Conservation (phyloP, 257 asterid genomes). For the Jacaranda mimosifolia region DNA sequence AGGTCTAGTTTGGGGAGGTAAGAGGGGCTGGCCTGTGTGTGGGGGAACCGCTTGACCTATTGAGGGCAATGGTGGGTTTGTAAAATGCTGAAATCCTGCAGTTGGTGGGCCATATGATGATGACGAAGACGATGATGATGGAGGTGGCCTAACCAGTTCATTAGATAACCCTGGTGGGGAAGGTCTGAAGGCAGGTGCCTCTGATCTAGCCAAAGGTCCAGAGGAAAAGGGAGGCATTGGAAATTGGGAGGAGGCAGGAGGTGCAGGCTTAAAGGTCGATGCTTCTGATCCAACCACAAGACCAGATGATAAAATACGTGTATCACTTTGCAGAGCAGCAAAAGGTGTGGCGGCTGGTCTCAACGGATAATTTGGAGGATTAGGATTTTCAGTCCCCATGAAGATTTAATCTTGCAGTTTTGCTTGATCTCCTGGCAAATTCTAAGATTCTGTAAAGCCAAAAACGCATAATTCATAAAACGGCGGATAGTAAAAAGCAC, state of each 20-base stretch:
- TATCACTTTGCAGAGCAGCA: constrained; percentile 50
- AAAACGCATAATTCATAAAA: constrained; percentile 18
- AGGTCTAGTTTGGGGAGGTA: constrained; percentile 57
- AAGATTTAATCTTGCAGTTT: constrained; percentile 29
- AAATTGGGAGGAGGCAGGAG: constrained; percentile 48
- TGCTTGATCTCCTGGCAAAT: constrained; percentile 42
- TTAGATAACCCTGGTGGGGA: constrained; percentile 50
- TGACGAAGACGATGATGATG: constrained; percentile 28
- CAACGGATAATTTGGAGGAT: constrained; percentile 48
- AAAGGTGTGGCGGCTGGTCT: constrained; percentile 58
- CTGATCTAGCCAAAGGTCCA: constrained; percentile 50
- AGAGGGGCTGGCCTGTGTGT: constrained; percentile 46
- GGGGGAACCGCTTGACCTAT: constrained; percentile 48
- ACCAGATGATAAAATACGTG: constrained; percentile 61
- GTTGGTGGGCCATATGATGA: constrained; percentile 57
- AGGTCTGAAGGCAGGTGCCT: constrained; percentile 51
- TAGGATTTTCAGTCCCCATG: constrained; percentile 81
- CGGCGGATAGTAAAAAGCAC: neutral
- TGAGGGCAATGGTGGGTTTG: constrained; percentile 57
- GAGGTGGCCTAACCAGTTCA: constrained; percentile 56
- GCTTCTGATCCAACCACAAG: constrained; percentile 53
- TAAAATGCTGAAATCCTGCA: constrained; percentile 61
- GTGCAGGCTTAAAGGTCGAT: constrained; percentile 49
- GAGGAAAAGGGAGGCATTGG: constrained; percentile 46
- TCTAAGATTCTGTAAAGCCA: constrained; percentile 48